Evolutionary conservation across 495 filamentous ascomycete genomes (phyloP).

Genomic region (Parmelia sp.): DNA sequence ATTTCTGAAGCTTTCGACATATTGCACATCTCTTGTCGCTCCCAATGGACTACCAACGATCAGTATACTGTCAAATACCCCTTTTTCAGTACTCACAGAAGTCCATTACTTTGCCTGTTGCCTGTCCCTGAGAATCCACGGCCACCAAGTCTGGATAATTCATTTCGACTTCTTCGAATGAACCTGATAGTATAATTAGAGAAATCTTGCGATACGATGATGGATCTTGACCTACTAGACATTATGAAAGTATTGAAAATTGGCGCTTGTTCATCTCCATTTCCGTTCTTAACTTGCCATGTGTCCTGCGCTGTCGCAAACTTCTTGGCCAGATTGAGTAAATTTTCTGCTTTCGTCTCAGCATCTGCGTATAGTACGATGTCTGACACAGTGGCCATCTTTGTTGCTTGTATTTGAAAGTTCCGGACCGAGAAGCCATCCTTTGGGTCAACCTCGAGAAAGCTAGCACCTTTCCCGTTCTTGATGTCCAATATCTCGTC

Average conservation of each 20-base stretch:
- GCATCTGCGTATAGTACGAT: conserved; percentile 86
- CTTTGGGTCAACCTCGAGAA: conserved; percentile 63
- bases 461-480: conserved; percentile 27
- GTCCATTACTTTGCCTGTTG: conserved; percentile 77
- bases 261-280: conserved; percentile 48
- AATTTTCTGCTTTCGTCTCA: conserved; percentile 43
- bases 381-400: conserved; percentile 81
- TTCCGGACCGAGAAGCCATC: conserved; percentile 85
- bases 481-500: conserved; percentile 62
- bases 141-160: conserved; percentile 65
- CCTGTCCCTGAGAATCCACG: conserved; percentile 62
- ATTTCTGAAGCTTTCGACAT: conserved; percentile 92
- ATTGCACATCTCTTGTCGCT: conserved; percentile 82
- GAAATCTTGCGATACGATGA: background rate
- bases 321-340: conserved; percentile 61
- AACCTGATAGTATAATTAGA: conserved; percentile 34
- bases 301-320: conserved; percentile 68
- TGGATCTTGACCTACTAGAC: conserved; percentile 43
- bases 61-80: background rate
- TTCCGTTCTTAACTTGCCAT: conserved; percentile 60
- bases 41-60: conserved; percentile 56
- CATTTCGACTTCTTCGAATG: conserved; percentile 69
- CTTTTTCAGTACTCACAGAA: conserved; percentile 55
- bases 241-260: conserved; percentile 81
- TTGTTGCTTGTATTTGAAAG: conserved; percentile 93